Evolutionary conservation across 768 basidiomycete genomes (phyloP).

Genomic region (Pulveroboletus ravenelii): DNA sequence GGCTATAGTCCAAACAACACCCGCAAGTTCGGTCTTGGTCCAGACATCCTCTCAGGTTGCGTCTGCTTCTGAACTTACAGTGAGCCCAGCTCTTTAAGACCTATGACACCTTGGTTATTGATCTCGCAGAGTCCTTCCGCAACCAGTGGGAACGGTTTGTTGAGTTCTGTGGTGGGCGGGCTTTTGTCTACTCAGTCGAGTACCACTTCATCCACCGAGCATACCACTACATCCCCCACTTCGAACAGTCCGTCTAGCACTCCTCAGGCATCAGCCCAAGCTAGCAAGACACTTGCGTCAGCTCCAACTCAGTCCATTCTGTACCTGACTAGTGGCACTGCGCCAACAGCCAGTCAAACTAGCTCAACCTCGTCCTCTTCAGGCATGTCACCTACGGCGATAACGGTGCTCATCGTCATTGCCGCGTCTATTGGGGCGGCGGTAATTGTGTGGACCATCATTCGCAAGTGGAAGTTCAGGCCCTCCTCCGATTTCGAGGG

Average conservation of each 20-base stretch:
- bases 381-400: constrained; percentile 39
- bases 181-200: constrained; percentile 17
- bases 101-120: background rate
- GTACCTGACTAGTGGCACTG: constrained; percentile 26
- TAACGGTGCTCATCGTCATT: constrained; percentile 65
- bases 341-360: constrained; percentile 21
- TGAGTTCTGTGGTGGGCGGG: constrained; percentile 9
- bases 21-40: constrained; percentile 11
- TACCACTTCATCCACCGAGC: constrained; percentile 13
- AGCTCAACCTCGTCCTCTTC: constrained; percentile 25
- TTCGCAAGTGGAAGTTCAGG: constrained; percentile 89
- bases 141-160: constrained; percentile 1
- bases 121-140: constrained; percentile 12
- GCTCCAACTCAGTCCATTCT: constrained; percentile 48
- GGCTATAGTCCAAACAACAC: constrained; percentile 9
- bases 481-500: constrained; percentile 77
- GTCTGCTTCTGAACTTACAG: constrained; percentile 17
- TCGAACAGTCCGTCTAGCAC: constrained; percentile 13
- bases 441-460: constrained; percentile 79
- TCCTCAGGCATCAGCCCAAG: constrained; percentile 9
- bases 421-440: constrained; percentile 64
- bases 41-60: constrained; percentile 11
- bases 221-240: constrained; percentile 16
- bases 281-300: constrained; percentile 31
- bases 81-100: constrained; percentile 9